Evolutionary conservation across 2,329 filamentous ascomycete species (phyloP).

Genomic region (Ophiostoma novo-ulmi): DNA sequence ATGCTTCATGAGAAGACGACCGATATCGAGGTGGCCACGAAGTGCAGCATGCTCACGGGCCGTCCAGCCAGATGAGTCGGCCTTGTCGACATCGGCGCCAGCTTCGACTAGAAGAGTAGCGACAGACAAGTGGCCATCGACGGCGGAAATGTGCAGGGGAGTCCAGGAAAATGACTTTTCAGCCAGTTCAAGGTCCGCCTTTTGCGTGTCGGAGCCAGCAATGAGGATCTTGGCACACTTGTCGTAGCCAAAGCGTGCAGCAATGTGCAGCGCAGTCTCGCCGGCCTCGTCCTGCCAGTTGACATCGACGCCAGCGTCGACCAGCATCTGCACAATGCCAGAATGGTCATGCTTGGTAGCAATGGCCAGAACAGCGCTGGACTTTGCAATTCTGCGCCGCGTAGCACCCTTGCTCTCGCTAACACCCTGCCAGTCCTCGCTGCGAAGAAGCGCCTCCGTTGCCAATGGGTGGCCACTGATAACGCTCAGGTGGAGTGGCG

Average conservation of each 20-base stretch:
- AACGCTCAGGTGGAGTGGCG: conserved; percentile 86
- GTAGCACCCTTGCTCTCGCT: conserved; percentile 58
- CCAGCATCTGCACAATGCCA: conserved; percentile 77
- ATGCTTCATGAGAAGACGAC: conserved; percentile 59
- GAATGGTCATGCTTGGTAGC: conserved; percentile 85
- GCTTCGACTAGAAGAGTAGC: conserved; percentile 72
- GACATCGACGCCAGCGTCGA: conserved; percentile 84
- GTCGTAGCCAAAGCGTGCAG: conserved; percentile 79
- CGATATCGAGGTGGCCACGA: conserved; percentile 80
- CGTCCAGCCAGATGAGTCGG: conserved; percentile 88
- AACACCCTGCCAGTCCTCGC: conserved; percentile 68
- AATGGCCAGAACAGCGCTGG: conserved; percentile 79
- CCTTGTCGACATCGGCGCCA: conserved; percentile 67
- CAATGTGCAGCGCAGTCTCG: conserved; percentile 87
- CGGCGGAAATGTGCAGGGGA: conserved; percentile 85
- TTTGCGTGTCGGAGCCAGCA: conserved; percentile 60
- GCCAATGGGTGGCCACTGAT: conserved; percentile 86
- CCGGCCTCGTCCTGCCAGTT: conserved; percentile 89
- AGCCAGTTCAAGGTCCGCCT: conserved; percentile 55
- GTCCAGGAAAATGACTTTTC: conserved; percentile 93
- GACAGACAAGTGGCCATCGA: conserved; percentile 75
- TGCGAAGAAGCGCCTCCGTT: conserved; percentile 71
- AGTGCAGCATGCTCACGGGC: conserved; percentile 88
- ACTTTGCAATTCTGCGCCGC: conserved; percentile 69
- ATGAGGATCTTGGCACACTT: conserved; percentile 75